Base-by-base conservation (phyloP, 345 rosid species). In the Eucalyptus sp. region DNA sequence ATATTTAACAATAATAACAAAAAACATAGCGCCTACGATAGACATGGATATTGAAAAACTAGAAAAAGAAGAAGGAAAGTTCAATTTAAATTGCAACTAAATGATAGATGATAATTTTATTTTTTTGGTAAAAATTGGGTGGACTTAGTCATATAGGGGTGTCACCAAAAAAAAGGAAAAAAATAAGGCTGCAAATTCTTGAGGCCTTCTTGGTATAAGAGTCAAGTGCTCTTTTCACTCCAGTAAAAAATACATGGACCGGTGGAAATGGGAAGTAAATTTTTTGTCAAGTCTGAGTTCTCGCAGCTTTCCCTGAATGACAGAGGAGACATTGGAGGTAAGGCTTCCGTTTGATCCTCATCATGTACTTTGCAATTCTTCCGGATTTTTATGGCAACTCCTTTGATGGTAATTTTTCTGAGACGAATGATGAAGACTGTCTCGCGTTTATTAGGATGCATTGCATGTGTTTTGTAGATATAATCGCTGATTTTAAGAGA, bases 11-110 rank as follows among this genome's bases (percentile, higher is more conserved):
- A 52, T 7, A 52, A 52, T 16, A 51, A 49, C 1, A 2, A 2
- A 52, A 18, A 52, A 18, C 4, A 52, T 52, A 7, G 4, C 0
- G 4, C 56, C 56, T 18, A 52, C 4, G 0, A 18, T 18, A 52
- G 56, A 52, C 24, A 52, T 18, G 56, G 24, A 52, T 52, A 18
- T 18, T 52, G 56, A 52, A 52, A 7, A 52, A 52, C 56, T 17
- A 52, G n/a, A 52, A 17, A 51, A 48, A 51, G 7, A 52, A 52
- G 0, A 52, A 52, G 56, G 56, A 52, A 52, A 7, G 56, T 52
- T 10, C 56, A 52, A 52, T 52, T 52, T 52, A 52, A 52, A 52
- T 52, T 52, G 56, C 56, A 18, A 18, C 56, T 52, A 52, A 52
- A 52, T 52, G 56, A 52, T 52, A 18, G 56, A 51, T 51, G 54